These are phyloP conservation scores for Mercurialis annua DNA, from an alignment of 345 rosid genomes.

Conservation along the genomic window DNA sequence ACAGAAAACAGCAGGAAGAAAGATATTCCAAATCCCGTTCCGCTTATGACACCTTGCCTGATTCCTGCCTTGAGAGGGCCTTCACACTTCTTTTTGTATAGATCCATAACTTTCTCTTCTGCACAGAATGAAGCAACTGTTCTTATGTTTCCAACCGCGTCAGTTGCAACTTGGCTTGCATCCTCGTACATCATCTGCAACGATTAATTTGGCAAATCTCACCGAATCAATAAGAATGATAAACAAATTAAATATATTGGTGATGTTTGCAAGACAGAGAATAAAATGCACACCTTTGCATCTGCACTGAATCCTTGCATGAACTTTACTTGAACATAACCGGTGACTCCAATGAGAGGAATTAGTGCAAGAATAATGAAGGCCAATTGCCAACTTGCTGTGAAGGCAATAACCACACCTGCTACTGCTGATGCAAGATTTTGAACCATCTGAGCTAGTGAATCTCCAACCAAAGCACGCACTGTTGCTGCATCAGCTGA, in stretches of 20 bases:
- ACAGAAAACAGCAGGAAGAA: constrained; percentile 52
- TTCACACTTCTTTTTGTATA: constrained; percentile 70
- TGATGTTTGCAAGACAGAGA: too few species aligned
- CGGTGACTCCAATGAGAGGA: constrained; percentile 63
- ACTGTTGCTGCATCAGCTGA: constrained; percentile 79
- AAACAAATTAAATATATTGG: too few species aligned
- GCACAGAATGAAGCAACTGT: constrained; percentile 89
- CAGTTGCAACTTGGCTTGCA: constrained; percentile 86
- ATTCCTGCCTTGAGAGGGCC: constrained; percentile 70
- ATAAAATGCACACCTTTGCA: constrained; percentile 73
- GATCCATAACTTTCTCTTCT: constrained; percentile 76
- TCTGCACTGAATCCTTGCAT: constrained; percentile 79
- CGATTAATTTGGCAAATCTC: too few species aligned
- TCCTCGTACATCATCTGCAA: constrained; percentile 80
- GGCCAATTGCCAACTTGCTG: constrained; percentile 71
- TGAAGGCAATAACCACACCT: constrained; percentile 69
- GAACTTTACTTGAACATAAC: constrained; percentile 58
- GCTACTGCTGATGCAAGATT: constrained; percentile 53
- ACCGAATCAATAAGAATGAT: too few species aligned
- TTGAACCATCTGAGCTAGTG: constrained; percentile 59
- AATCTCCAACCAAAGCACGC: constrained; percentile 75
- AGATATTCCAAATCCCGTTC: constrained; percentile 66
- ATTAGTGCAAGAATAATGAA: constrained; percentile 56
- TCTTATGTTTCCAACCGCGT: constrained; percentile 87
- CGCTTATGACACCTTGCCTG: constrained; percentile 65